Base-by-base conservation (phyloP, 2,329 filamentous ascomycete genomes). In the Simplicillium aogashimaense region DNA sequence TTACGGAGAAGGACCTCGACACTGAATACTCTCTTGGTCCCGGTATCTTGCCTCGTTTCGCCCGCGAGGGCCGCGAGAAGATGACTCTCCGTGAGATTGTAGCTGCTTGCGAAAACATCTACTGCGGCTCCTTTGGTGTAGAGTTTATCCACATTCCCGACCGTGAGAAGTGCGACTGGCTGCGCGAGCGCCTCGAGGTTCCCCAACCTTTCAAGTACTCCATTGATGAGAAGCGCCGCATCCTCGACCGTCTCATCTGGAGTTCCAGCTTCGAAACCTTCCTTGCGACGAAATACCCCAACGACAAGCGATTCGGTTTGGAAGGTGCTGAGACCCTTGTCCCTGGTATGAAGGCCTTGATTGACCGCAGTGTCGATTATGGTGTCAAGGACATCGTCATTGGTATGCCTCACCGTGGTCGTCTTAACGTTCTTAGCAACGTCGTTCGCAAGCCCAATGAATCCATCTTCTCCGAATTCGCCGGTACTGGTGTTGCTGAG, bases 91-190 rank as follows among this genome's bases (percentile, higher is more conserved):
- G 89, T 47, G 90, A 98, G 57, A 98, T 98, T 55, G 81, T 98
- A 53, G 83, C 74, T 38, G 80, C 88, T 45, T 98, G 92, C 67
- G 92, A 98, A 68, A 83, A 81, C 61, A 86, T 95, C 56, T 98
- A 98, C 74, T 94, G 88, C 59, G 89, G 92, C 50, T 88, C 88
- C n/a, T 95, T 94, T 59, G 90, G 92, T 63, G 79, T 95, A 43
- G 92, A 98, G 65, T 98, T 95, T 67, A 97, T 98, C 59, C 92
- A 98, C 67, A 98, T 98, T 49, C 90, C 92, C 43, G 90, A 98
- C 62, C 78, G 92, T 56, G 86, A 90, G 60, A 92, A 95, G 66
- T 98, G 92, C 70, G 92, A 98, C 67, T 98, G 92, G 92, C 80
- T 98, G 47, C 81, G 92, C 55, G 86, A 95, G 66, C 86, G 92